Conservation (phyloP, 2,329 filamentous ascomycete species). For the Aspergillus fumigatiaffinis region DNA sequence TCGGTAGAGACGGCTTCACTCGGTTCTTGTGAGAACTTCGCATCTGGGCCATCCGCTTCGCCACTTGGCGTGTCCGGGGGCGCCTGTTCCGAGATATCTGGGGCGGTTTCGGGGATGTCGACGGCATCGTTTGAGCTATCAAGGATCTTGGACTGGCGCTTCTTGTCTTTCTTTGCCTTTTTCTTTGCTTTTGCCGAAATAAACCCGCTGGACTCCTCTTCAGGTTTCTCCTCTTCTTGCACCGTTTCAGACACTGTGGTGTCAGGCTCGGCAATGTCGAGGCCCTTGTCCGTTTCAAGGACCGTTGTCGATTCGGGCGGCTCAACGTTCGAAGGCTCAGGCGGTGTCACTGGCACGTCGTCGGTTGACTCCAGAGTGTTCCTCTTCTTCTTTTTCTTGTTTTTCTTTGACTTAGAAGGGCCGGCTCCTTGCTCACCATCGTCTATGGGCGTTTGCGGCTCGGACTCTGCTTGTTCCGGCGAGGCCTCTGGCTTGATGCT, state of each 20-base stretch:
- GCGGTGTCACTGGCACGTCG: constrained; percentile 11
- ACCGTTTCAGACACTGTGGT: constrained; percentile 5
- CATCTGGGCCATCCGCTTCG: constrained; percentile 3
- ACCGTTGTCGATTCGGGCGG: background rate
- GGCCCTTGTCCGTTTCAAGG: background rate
- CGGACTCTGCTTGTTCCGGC: background rate
- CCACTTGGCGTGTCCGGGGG: constrained; percentile 3
- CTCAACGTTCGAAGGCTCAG: constrained; percentile 7
- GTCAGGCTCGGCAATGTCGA: constrained; percentile 8
- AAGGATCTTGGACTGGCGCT: constrained; percentile 29
- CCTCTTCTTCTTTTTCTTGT: constrained; percentile 40
- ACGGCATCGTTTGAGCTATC: constrained; percentile 18
- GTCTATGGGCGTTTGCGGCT: constrained; percentile 4
- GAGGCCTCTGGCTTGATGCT: background rate
- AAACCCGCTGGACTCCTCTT: constrained; percentile 20
- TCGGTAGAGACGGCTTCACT: constrained; percentile 13
- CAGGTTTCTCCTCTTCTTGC: constrained; percentile 8
- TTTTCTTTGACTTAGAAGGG: constrained; percentile 21
- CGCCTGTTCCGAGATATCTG: constrained; percentile 8
- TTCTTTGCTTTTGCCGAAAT: constrained; percentile 39
- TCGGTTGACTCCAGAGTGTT: constrained; percentile 17
- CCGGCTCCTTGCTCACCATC: constrained; percentile 7
- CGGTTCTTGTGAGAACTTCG: constrained; percentile 10
- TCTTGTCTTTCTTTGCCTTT: constrained; percentile 48
- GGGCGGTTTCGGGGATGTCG: background rate